Base-by-base conservation (phyloP, 2,329 filamentous ascomycete species). In the Rosellinia necatrix region DNA sequence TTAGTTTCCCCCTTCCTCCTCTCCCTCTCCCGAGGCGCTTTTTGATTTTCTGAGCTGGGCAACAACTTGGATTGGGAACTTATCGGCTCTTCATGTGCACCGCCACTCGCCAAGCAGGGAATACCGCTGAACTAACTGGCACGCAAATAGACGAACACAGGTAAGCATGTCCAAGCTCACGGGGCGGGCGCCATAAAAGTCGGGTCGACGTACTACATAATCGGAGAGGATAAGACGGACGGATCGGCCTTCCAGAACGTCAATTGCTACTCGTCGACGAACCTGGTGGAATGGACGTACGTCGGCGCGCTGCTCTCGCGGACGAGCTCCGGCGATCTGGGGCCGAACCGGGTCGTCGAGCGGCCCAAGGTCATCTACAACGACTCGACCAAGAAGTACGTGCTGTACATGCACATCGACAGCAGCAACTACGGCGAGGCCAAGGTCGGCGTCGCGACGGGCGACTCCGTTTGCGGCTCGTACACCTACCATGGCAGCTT, bases 331-430 rank as follows among this genome's bases (percentile, higher is more conserved):
- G 82, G 77, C 0, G 85, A 88, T 57, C 74, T 88, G 0, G 86
- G 85, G 0, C 83, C 84, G 0, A 78, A 78, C 58, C 79, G 85
- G 2, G 78, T 89, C 9, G 81, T 89, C 2, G 86, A 89, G 70
- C 74, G 87, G 17, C 87, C 87, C 2, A 89, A 89, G 71, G 80
- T 89, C 3, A 79, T 89, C 4, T 88, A 83, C 73, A 89, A 89
- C 61, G 81, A 84, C 12, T 72, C 74, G n/a, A 88, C 85, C 0
- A 64, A 70, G 5, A 83, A 62, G 60, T 90, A 86, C 69, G 85
- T 89, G n/a, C 72, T 89, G 69, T 89, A 83, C 75, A 77, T 89
- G 75, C 86, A 89, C 66, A 87, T 88, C 44, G 61, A 90, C 65
- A 78, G 74, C 19, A 64, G 59, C 25, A 78, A 77, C 65, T 89